phyloP scores from a whole-genome alignment of 768 basidiomycete species.

The Guyanaporus albipodus region DNA sequence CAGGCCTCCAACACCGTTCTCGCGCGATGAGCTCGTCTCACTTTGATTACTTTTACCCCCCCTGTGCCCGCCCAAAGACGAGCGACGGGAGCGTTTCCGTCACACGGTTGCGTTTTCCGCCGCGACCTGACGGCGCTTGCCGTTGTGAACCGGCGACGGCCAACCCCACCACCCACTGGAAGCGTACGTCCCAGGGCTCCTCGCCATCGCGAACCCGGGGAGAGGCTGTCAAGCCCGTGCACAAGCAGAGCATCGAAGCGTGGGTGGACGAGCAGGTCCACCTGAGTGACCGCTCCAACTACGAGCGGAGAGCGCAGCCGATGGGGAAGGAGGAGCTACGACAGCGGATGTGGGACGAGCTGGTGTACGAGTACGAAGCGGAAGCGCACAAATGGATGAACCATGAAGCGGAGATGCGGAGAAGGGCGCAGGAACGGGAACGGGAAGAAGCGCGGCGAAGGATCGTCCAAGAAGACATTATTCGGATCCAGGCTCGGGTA shows the following conservation, averaged over 20 bases:
- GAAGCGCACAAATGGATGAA: conserved; percentile 53
- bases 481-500: conserved; percentile 50
- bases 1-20: conserved; percentile 27
- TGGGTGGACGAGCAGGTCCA: conserved; percentile 61
- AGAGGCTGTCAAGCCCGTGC: conserved; percentile 41
- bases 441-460: conserved; percentile 40
- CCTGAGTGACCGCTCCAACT: conserved; percentile 29
- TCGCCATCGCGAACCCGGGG: conserved; percentile 45
- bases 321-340: conserved; percentile 30
- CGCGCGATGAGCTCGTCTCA: conserved; percentile 21
- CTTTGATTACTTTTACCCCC: conserved; percentile 13
- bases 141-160: conserved; percentile 11
- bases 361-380: conserved; percentile 47
- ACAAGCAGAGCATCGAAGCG: conserved; percentile 51
- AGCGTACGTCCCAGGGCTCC: conserved; percentile 29
- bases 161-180: conserved; percentile 23
- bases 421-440: conserved; percentile 43
- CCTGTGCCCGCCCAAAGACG: conserved; percentile 22
- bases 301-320: conserved; percentile 22
- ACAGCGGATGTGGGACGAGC: conserved; percentile 49
- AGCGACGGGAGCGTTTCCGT: conserved; percentile 12
- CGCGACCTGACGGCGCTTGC: conserved; percentile 14
- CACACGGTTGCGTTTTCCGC: conserved; percentile 21
- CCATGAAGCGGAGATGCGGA: conserved; percentile 44
- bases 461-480: conserved; percentile 51